phyloP scores from a whole-genome alignment of 805 yeast genomes.

The Lipomyces kockii region DNA sequence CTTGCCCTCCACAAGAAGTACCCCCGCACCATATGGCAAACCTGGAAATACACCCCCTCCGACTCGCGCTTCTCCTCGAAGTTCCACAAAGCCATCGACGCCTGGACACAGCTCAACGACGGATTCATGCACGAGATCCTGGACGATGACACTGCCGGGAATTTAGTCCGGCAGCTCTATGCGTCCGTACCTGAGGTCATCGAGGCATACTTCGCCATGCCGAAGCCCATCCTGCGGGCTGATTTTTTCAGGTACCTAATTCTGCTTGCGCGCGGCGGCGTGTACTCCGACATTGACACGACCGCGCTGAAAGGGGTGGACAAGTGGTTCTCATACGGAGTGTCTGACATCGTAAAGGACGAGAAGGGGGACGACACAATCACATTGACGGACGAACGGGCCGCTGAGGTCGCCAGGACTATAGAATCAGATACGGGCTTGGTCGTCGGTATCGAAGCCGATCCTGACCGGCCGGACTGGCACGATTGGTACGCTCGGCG shows the following conservation, averaged over 20 bases:
- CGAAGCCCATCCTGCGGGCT: slow-evolving; percentile 81
- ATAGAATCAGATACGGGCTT: slow-evolving; percentile 62
- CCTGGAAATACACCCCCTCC: slow-evolving; percentile 77
- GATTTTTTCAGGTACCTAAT: slow-evolving; percentile 92
- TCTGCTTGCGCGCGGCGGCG: slow-evolving; percentile 88
- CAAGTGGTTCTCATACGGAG: slow-evolving; percentile 69
- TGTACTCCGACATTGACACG: slow-evolving; percentile 92
- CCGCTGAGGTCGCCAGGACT: background rate
- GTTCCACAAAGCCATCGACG: slow-evolving; percentile 55
- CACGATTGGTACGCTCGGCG: slow-evolving; percentile 88
- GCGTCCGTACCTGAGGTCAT: slow-evolving; percentile 75
- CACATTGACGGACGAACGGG: slow-evolving; percentile 19
- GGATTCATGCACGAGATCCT: slow-evolving; percentile 73
- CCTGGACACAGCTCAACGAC: slow-evolving; percentile 70
- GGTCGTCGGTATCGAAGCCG: slow-evolving; percentile 92
- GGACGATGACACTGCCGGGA: slow-evolving; percentile 68
- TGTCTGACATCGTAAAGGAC: slow-evolving; percentile 39
- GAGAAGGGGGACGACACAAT: background rate
- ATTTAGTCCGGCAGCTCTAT: slow-evolving; percentile 61
- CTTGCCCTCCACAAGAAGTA: slow-evolving; percentile 54
- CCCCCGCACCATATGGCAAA: slow-evolving; percentile 89
- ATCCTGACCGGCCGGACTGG: slow-evolving; percentile 97
- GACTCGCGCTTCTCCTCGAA: slow-evolving; percentile 61
- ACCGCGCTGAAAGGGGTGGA: slow-evolving; percentile 69
- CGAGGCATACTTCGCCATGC: slow-evolving; percentile 75